Evolutionary conservation across 306 rosid species (phyloP), one percentile per base, ranked within the genome.

Genomic region (Potentilla sterilis): DNA sequence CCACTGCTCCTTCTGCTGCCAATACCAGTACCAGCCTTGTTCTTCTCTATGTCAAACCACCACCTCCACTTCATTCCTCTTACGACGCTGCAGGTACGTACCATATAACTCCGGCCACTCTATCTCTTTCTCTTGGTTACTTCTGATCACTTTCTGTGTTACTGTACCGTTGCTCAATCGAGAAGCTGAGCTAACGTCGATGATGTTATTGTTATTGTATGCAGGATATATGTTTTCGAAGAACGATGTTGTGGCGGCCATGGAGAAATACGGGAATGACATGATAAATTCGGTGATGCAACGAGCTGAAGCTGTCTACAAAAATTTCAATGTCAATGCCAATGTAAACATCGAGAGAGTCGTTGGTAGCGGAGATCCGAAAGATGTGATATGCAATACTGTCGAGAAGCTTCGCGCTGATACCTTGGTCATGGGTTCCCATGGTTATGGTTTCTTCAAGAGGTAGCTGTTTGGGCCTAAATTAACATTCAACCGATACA

Each of bases 401-500:
- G 96, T 87, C 44, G 75, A 83, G 85, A 92, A 81, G 74, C 85
- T 88, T 2, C 76, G 77, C 42, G 91, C 85, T 28, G 97, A 92
- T 78, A 87, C 88, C 32, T 87, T 90, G 79, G 97, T 92, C 12
- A 84, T 90, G 92, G 96, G 98, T 78, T 88, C 86, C 83, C 96
- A 92, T 76, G 87, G 93, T 5, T 88, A 91, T 84, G 96, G 97
- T 70, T 89, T 91, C 88, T 80, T 92, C 24, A 89, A 87, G 87
- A 87, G 97, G 98, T 89, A n/a, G n/a, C n/a, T n/a, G n/a, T n/a
- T n/a, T n/a, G n/a, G n/a, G n/a, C n/a, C n/a, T n/a, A n/a, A n/a
- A n/a, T n/a, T n/a, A n/a, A n/a, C n/a, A n/a, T n/a, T n/a, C n/a
- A n/a, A n/a, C n/a, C n/a, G n/a, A n/a, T n/a, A n/a, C n/a, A n/a